A percentile compares a stretch with the other conserved stretches of the same genome.
Conservation (phyloP, 441 rosid genomes). For the Kokia cookei region DNA sequence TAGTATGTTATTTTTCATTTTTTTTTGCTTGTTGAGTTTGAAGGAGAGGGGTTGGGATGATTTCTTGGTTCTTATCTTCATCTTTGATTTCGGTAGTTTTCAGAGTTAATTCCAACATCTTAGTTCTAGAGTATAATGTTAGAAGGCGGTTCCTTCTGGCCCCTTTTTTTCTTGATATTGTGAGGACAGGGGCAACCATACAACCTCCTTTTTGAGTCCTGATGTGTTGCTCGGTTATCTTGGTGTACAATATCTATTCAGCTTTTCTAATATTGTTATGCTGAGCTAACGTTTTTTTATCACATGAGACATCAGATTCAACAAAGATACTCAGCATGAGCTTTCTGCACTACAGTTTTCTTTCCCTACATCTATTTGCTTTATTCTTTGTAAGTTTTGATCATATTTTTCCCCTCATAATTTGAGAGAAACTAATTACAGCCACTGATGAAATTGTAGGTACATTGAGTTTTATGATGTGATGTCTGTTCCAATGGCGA, state of each 20-base stretch:
- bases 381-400: conserved; percentile 49
- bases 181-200: background rate
- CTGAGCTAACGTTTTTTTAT: conserved; percentile 47
- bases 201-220: background rate
- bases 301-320: conserved; percentile 51
- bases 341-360: conserved; percentile 57
- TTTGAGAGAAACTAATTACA: conserved; percentile 32
- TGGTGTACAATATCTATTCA: conserved; percentile 4
- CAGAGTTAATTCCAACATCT: background rate
- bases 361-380: conserved; percentile 56
- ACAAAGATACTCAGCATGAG: conserved; percentile 70
- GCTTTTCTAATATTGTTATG: conserved; percentile 17
- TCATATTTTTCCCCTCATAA: conserved; percentile 7
- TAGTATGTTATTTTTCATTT: background rate
- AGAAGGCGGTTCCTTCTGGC: background rate
- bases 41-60: background rate
- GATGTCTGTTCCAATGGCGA: conserved; percentile 93
- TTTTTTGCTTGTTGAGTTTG: background rate
- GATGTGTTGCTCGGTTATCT: background rate
- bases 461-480: conserved; percentile 87
- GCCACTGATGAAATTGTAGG: conserved; percentile 45
- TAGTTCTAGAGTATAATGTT: background rate
- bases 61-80: background rate
- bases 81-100: background rate
- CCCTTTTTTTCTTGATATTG: background rate